Conservation (phyloP, 257 asterid genomes). For the Salvia hispanica region DNA sequence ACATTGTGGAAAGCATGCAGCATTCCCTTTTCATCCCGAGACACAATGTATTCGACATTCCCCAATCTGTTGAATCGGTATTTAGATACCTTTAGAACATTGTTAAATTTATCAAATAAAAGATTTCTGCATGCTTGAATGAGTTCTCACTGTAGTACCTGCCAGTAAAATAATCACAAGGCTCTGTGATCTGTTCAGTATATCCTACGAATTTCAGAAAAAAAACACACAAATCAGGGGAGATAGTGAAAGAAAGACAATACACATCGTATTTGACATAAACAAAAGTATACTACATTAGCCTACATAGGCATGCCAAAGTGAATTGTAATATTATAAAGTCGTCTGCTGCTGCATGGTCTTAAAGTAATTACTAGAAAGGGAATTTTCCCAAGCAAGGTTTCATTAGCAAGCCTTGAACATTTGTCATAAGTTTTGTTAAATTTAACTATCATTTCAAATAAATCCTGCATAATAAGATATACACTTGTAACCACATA, state of each 20-base stretch:
- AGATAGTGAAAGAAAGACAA: not conserved
- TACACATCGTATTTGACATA: not conserved
- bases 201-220: constrained; percentile 48
- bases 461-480: not conserved
- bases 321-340: not conserved
- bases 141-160: constrained; percentile 47
- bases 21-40: constrained; percentile 66
- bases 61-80: constrained; percentile 62
- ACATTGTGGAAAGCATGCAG: constrained; percentile 82
- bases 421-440: not conserved
- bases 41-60: constrained; percentile 68
- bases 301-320: not conserved
- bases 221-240: not conserved
- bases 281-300: not conserved
- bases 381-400: not conserved
- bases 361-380: constrained; percentile 1
- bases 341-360: not conserved
- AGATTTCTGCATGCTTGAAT: not conserved
- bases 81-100: too few relatives aligned
- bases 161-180: constrained; percentile 74
- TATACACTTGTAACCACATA: not conserved
- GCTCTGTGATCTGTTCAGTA: constrained; percentile 64
- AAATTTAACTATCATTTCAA: not conserved
- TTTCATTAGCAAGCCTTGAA: not conserved
- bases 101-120: not conserved